Evolutionary conservation across 768 basidiomycete species (phyloP).

Genomic region (Mycena albidolilacea): DNA sequence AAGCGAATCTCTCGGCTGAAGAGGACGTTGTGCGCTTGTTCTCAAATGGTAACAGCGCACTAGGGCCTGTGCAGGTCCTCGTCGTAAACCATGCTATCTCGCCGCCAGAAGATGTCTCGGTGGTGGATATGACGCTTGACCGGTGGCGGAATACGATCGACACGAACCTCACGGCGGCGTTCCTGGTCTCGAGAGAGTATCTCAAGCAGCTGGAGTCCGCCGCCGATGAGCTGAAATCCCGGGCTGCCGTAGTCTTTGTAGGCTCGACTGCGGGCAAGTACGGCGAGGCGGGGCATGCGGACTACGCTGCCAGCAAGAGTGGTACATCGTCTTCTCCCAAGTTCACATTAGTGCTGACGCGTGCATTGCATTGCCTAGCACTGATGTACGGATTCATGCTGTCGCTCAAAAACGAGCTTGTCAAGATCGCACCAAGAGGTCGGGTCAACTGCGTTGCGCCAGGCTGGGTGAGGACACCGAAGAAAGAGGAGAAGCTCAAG

Average conservation of each 20-base stretch:
- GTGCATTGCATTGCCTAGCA: constrained; percentile 52
- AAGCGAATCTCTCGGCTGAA: constrained; percentile 74
- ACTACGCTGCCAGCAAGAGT: constrained; percentile 27
- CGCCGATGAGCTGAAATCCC: constrained; percentile 59
- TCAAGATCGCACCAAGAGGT: constrained; percentile 68
- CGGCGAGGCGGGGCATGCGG: constrained; percentile 74
- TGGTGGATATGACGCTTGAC: constrained; percentile 71
- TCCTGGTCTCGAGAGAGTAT: constrained; percentile 77
- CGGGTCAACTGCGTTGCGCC: constrained; percentile 61
- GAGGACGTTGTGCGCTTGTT: constrained; percentile 68
- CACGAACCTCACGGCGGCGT: constrained; percentile 76
- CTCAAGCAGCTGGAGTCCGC: constrained; percentile 61
- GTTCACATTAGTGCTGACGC: neutral
- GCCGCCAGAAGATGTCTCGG: constrained; percentile 58
- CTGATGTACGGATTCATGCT: constrained; percentile 82
- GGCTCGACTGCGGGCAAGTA: constrained; percentile 83
- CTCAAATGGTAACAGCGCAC: constrained; percentile 52
- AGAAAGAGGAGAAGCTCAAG: constrained; percentile 70
- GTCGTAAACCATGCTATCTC: constrained; percentile 76
- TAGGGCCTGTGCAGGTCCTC: constrained; percentile 69
- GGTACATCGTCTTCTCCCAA: neutral
- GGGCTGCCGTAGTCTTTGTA: constrained; percentile 74
- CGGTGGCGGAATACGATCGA: constrained; percentile 76
- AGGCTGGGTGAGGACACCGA: constrained; percentile 78
- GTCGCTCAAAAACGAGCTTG: constrained; percentile 85